phyloP scores from a whole-genome alignment of 1,284 basidiomycete genomes.

The Leccinum solheimii region DNA sequence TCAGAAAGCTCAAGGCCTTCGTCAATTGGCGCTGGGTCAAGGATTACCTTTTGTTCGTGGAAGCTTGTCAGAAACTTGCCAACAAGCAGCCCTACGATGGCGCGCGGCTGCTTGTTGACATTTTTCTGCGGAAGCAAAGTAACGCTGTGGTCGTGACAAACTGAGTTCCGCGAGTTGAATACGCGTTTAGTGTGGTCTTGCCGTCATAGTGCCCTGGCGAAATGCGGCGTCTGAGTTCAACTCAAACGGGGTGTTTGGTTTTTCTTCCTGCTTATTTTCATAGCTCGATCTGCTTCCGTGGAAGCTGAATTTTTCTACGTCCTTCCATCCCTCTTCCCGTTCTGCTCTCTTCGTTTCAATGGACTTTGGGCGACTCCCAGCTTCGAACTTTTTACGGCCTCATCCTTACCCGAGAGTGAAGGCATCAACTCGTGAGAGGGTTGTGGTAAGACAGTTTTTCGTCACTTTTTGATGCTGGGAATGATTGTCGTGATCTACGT shows the following conservation, averaged over 20 bases:
- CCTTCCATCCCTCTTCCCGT: neutral
- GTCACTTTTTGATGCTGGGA: slow-evolving; percentile 5
- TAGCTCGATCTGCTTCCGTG: neutral
- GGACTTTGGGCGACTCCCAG: slow-evolving; percentile 22
- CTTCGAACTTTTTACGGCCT: slow-evolving; percentile 30
- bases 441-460: slow-evolving; percentile 20
- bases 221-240: slow-evolving; percentile 23
- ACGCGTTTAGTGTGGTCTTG: slow-evolving; percentile 32
- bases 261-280: neutral
- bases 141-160: slow-evolving; percentile 19
- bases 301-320: neutral
- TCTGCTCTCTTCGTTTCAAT: slow-evolving; percentile 13
- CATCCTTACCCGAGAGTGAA: slow-evolving; percentile 33
- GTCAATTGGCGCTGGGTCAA: slow-evolving; percentile 1
- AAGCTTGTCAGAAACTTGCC: neutral
- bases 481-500: slow-evolving; percentile 4
- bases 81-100: neutral
- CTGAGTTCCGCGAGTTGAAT: slow-evolving; percentile 17
- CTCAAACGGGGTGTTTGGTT: slow-evolving; percentile 15
- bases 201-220: slow-evolving; percentile 25
- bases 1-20: slow-evolving; percentile 1
- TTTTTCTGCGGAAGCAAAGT: slow-evolving; percentile 21
- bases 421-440: slow-evolving; percentile 26
- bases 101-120: slow-evolving; percentile 2
- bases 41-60: slow-evolving; percentile 8